phyloP scores from a whole-genome alignment of 2,329 filamentous ascomycete species.

The Cordyceps fumosorosea region DNA sequence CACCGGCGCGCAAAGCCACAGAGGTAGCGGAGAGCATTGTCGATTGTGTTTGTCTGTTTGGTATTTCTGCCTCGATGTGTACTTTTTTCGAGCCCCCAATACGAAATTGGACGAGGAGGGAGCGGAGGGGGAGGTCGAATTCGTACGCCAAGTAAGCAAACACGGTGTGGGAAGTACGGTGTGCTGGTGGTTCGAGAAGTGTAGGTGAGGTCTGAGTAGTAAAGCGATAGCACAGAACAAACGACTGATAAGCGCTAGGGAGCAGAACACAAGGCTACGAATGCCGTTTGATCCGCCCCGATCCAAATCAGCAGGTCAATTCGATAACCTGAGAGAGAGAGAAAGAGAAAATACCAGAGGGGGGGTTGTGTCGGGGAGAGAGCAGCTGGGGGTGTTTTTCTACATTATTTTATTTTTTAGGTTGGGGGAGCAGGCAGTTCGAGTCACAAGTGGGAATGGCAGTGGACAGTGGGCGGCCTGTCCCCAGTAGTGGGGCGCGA shows the following conservation, averaged over 20 bases:
- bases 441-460: neutral
- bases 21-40: conserved; percentile 40
- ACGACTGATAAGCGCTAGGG: neutral
- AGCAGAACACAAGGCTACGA: neutral
- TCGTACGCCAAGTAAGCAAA: neutral
- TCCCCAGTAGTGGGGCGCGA: conserved; percentile 13
- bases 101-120: neutral
- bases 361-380: neutral
- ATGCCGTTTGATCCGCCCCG: neutral
- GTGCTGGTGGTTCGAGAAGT: neutral
- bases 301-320: neutral
- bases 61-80: neutral
- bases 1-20: conserved; percentile 37
- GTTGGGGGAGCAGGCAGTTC: neutral
- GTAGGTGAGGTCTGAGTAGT: neutral
- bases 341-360: neutral
- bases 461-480: neutral
- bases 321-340: too few relatives aligned
- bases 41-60: neutral
- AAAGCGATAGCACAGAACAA: neutral
- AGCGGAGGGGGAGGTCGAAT: neutral
- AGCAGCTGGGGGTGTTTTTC: neutral
- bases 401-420: neutral
- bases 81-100: conserved; percentile 18
- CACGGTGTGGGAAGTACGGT: too few relatives aligned